Base-by-base conservation (phyloP, 257 asterid species). In the Nicotiana tabacum region DNA sequence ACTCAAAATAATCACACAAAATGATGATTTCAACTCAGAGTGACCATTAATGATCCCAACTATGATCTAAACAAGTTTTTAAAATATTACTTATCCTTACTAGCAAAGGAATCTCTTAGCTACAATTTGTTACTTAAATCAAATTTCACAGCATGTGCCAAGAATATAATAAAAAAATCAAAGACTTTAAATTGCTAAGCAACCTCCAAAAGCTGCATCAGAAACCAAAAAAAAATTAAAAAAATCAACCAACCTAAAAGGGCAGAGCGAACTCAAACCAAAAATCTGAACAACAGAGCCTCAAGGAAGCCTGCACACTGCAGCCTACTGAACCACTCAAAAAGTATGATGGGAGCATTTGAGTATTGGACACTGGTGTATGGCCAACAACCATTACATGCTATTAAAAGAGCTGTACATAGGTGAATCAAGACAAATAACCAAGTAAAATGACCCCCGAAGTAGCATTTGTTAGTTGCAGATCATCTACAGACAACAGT, bases 1-100 rank as follows among this genome's bases (percentile, higher is more conserved):
- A 74, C 1, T 74, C 80, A 74, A 46, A 51, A 17, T 12, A 48
- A 48, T 21, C 16, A 74, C 39, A 15, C 1, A 74, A 11, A 60
- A 13, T 48, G 62, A 74, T 8, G 16, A 51, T 48, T 27, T 24
- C 62, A 24, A 24, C 27, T 74, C 8, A 27, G 12, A 4, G 8
- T 27, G 62, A 74, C 80, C 29, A 74, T 74, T 74, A 48, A 13
- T 74, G 43, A 74, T 74, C 43, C 64, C 80, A 48, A 48, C 80
- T 51, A 5, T 2, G 15, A 74, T 7, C 39, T 6, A 27, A 74
- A 74, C 43, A 74, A 21, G 61, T 46, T 46, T 12, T 72, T 72
- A 6, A 72, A 46, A 39, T 39, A 72, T 6, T 24, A 48, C 27
- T 24, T 24, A 27, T 27, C 61, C 43, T 7, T n/a, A 29, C 43